Evolutionary conservation across 2,329 filamentous ascomycete genomes (phyloP).

Genomic region (Pseudomassariella vexata): DNA sequence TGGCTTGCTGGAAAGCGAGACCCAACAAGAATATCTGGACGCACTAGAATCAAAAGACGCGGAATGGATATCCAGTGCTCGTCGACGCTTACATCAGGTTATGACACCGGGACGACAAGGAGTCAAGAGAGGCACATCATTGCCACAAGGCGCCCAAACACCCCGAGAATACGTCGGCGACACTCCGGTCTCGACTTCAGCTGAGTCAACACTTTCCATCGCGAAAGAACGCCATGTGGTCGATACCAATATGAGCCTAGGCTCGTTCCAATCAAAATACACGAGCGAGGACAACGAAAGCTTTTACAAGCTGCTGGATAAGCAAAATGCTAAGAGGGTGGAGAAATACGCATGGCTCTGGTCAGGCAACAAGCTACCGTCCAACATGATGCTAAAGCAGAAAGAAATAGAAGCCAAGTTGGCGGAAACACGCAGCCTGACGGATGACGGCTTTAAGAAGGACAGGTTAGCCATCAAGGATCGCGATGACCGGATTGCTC

Average conservation of each 20-base stretch:
- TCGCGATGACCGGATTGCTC: slow-evolving; percentile 65
- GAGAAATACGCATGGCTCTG: slow-evolving; percentile 89
- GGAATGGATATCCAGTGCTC: slow-evolving; percentile 80
- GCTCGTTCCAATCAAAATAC: slow-evolving; percentile 84
- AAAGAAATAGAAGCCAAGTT: slow-evolving; percentile 55
- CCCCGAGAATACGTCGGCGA: slow-evolving; percentile 64
- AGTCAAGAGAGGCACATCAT: slow-evolving; percentile 25
- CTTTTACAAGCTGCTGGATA: slow-evolving; percentile 88
- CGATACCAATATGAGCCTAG: slow-evolving; percentile 74
- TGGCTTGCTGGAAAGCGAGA: slow-evolving; percentile 76
- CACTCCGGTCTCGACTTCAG: slow-evolving; percentile 61
- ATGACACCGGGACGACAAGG: slow-evolving; percentile 67
- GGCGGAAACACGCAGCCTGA: slow-evolving; percentile 36
- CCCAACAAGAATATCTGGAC: slow-evolving; percentile 87
- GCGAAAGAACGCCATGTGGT: slow-evolving; percentile 41
- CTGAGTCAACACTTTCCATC: slow-evolving; percentile 28
- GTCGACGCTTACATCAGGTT: slow-evolving; percentile 64
- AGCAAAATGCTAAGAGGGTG: slow-evolving; percentile 76
- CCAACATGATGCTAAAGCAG: slow-evolving; percentile 70
- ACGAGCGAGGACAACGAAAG: slow-evolving; percentile 98
- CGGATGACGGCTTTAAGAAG: slow-evolving; percentile 52
- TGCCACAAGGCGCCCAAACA: slow-evolving; percentile 40
- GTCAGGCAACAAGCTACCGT: slow-evolving; percentile 77
- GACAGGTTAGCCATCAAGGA: slow-evolving; percentile 61
- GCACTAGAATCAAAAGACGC: slow-evolving; percentile 81